phyloP scores from a whole-genome alignment of 306 rosid species.

The Corylus americana region DNA sequence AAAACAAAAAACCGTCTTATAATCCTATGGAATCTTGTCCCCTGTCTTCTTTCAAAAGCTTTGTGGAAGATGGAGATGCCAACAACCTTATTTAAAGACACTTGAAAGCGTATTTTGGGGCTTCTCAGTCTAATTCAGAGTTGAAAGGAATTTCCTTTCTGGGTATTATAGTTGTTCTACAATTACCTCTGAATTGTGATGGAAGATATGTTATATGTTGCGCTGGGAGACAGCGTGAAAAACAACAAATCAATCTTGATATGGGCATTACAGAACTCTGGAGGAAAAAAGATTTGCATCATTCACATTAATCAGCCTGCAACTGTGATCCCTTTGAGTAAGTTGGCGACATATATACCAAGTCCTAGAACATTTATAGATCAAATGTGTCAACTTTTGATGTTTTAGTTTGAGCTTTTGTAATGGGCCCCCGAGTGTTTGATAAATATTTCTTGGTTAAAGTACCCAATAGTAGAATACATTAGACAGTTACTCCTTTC shows the following conservation, averaged over 20 bases:
- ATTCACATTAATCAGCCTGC: conserved; percentile 61
- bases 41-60: background rate
- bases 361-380: background rate
- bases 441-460: background rate
- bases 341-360: conserved; percentile 19
- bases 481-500: background rate
- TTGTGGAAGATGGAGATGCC: background rate
- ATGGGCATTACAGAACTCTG: conserved; percentile 58
- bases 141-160: background rate
- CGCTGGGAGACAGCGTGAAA: conserved; percentile 57
- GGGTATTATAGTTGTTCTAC: background rate
- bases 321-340: conserved; percentile 34
- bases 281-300: conserved; percentile 54
- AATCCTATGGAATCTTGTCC: background rate
- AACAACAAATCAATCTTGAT: conserved; percentile 44
- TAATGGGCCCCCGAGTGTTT: background rate
- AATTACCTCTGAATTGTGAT: background rate
- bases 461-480: background rate
- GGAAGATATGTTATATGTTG: conserved; percentile 64
- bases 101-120: background rate
- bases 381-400: conserved; percentile 2
- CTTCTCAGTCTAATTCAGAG: background rate
- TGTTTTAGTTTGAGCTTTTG: background rate
- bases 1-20: too few species aligned
- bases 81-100: background rate